A percentile compares a stretch with the other conserved stretches of the same genome.
Conservation (phyloP, 371 early-diverging fungal species). For the Dinochytrium kinnereticum region DNA sequence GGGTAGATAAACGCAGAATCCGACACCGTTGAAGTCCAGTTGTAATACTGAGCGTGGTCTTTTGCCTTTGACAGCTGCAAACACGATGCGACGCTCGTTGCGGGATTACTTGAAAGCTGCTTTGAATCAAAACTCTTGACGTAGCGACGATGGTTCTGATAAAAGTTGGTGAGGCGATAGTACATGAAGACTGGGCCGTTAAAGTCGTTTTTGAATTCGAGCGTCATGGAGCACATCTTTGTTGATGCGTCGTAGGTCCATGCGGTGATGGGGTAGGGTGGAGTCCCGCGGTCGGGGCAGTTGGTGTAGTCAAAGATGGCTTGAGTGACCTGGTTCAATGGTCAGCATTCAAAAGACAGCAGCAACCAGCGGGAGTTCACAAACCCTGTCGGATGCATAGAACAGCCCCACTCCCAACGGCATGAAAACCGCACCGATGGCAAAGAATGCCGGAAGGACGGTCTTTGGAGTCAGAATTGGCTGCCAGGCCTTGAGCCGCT, state of each 20-base stretch:
- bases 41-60: neutral
- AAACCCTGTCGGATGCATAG: conserved; percentile 49
- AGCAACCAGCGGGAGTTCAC: neutral
- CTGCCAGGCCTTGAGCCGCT: conserved; percentile 96
- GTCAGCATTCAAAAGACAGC: neutral
- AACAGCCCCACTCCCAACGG: conserved; percentile 77
- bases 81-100: neutral
- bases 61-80: neutral
- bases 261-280: conserved; percentile 29
- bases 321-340: conserved; percentile 10
- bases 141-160: conserved; percentile 97
- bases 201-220: conserved; percentile 71
- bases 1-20: conserved; percentile 70
- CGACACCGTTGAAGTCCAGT: neutral
- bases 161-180: conserved; percentile 95
- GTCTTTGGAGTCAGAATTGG: conserved; percentile 95
- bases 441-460: conserved; percentile 89
- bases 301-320: conserved; percentile 80
- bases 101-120: neutral
- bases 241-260: conserved; percentile 50
- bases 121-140: conserved; percentile 61
- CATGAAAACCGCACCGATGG: conserved; percentile 88
- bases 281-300: conserved; percentile 59
- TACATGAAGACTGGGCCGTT: conserved; percentile 86
- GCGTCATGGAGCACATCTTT: conserved; percentile 73